Conservation (phyloP, 495 filamentous ascomycete species). For the Hypoxylon lienhwacheense region DNA sequence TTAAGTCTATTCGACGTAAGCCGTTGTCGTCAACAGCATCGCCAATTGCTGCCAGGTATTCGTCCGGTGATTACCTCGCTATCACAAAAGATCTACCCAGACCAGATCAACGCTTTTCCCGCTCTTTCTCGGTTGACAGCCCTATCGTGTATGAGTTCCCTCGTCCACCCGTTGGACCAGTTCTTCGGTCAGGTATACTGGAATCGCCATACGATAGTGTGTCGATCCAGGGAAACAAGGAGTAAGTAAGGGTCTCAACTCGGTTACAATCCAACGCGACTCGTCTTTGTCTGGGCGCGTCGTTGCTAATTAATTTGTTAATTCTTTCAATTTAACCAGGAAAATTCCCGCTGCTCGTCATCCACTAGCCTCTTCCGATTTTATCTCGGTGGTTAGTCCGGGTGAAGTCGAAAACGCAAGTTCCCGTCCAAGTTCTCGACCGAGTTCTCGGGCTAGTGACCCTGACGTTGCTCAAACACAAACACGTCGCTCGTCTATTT, state of each 20-base stretch:
- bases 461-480: conserved; percentile 47
- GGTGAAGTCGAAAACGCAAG: conserved; percentile 42
- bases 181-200: conserved; percentile 17
- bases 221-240: conserved; percentile 20
- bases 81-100: conserved; percentile 40
- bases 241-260: conserved; percentile 38
- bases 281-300: background rate
- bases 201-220: conserved; percentile 27
- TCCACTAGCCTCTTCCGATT: conserved; percentile 26
- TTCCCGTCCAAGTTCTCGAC: conserved; percentile 37
- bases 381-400: conserved; percentile 30
- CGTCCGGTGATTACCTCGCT: conserved; percentile 48
- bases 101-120: conserved; percentile 52
- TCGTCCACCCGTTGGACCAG: conserved; percentile 19
- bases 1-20: conserved; percentile 53
- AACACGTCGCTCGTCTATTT: conserved; percentile 31
- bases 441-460: conserved; percentile 41
- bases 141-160: conserved; percentile 61
- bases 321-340: conserved; percentile 33
- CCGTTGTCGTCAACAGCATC: conserved; percentile 57
- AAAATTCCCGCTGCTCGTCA: conserved; percentile 26
- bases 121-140: conserved; percentile 57
- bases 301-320: conserved; percentile 32
- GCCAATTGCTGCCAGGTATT: conserved; percentile 52
- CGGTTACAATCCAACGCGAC: conserved; percentile 27